Base-by-base conservation (phyloP, 345 rosid species). In the Euphorbia tirucalli region DNA sequence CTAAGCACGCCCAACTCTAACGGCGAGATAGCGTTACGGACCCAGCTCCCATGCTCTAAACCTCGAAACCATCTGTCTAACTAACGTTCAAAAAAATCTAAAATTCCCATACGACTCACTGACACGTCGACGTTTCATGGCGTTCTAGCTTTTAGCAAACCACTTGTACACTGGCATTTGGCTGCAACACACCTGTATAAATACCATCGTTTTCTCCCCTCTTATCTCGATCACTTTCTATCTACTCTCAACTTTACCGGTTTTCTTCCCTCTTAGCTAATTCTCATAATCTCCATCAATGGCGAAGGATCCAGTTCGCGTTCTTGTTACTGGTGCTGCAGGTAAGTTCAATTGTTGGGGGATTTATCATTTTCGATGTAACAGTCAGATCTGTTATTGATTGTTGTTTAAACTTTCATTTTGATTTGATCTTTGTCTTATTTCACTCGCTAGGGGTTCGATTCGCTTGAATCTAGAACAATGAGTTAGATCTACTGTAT, bases 291-390 rank as follows among this genome's bases (percentile, higher is more conserved):
- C 71, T 50, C 78, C 80, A 72, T 67, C 83, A 78, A 92, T 95
- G 99, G 99, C 90, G 31, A 91, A 88, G 75, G 94, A 90, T 65
- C 97, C 97, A 32, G 94, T 84, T 71, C 98, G 98, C 81, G 96
- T 95, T 61, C 99, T 95, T 76, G 98, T 95, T 66, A 95, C 98
- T 56, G 99, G 98, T 4, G 99, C 99, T 74, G 99, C 99, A 81
- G 99, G 99, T 95, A 39, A 66, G 28, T 7, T 7, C 11, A n/a
- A n/a, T n/a, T n/a, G n/a, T n/a, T n/a, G n/a, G n/a, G n/a, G n/a
- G n/a, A n/a, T n/a, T n/a, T 16, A 10, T 39, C 32, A 44, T 15
- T 70, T 15, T 6, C 37, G 41, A 32, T 54, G 31, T 54, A 25
- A 16, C 4, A 4, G 2, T 41, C 11, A 70, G 66, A 70, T 70